A percentile compares a stretch with the other conserved stretches of the same genome.
Conservation (phyloP, 2,329 filamentous ascomycete genomes). For the Colletotrichum caudatum region DNA sequence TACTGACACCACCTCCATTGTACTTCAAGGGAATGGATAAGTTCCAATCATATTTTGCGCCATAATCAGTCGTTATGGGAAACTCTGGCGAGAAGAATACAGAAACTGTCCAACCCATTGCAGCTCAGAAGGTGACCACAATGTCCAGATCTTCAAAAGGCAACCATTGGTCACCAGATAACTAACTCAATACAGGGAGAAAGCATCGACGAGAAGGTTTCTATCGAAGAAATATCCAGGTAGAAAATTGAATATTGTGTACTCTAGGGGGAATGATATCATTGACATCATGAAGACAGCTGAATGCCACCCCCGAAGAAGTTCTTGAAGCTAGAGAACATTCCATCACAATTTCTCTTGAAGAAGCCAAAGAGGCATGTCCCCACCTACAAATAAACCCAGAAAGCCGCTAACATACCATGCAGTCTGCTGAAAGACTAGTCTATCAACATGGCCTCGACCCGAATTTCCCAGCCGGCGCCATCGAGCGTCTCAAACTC, state of each 20-base stretch:
- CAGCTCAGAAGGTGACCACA: background rate
- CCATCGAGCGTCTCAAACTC: conserved; percentile 55
- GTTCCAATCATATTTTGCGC: background rate
- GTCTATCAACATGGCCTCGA: conserved; percentile 58
- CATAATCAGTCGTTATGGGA: background rate
- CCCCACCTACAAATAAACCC: rapidly evolving
- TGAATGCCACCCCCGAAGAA: conserved; percentile 46
- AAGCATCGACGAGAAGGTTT: conserved; percentile 26
- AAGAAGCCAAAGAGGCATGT: conserved; percentile 19
- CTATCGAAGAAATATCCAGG: conserved; percentile 27
- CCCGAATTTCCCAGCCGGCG: conserved; percentile 59
- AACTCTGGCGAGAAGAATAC: conserved; percentile 10
- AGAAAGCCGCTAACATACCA: conserved; percentile 32
- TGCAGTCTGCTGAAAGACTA: conserved; percentile 45
- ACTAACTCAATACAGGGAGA: background rate
- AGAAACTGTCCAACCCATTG: conserved; percentile 12
- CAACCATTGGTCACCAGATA: rapidly evolving
- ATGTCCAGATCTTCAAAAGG: background rate
- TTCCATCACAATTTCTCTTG: conserved; percentile 6
- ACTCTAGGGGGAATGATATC: too few relatives aligned
- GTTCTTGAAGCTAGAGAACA: conserved; percentile 45
- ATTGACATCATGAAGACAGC: conserved; percentile 13
- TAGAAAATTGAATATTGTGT: background rate
- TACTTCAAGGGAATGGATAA: too few relatives aligned
- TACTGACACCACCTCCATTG: too few relatives aligned